Percentiles rank a stretch among this genome's conserved stretches.
These are phyloP conservation scores for Ailanthus altissimus DNA, from an alignment of 345 rosid genomes.

Conservation along the genomic window DNA sequence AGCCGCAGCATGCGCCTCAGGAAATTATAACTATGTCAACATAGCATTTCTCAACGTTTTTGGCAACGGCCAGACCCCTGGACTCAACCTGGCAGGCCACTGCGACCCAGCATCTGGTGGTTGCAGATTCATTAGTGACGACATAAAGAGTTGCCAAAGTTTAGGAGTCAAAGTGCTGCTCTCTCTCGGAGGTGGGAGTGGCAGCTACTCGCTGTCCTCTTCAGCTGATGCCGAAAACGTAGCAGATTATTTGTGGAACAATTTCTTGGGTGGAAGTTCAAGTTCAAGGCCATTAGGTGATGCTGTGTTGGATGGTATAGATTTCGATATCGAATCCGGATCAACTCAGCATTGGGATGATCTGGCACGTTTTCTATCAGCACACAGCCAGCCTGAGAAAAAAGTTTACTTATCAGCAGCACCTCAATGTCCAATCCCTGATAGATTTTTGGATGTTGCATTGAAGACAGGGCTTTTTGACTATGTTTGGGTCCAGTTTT, in stretches of 20 bases:
- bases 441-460: too few relatives aligned
- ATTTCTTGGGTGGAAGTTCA: slow-evolving; percentile 47
- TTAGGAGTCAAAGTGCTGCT: slow-evolving; percentile 59
- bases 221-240: slow-evolving; percentile 45
- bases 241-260: slow-evolving; percentile 48
- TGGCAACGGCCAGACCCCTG: slow-evolving; percentile 51
- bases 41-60: slow-evolving; percentile 56
- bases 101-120: slow-evolving; percentile 45
- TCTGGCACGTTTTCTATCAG: slow-evolving; percentile 43
- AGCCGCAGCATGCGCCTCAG: slow-evolving; percentile 45
- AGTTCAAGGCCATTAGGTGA: slow-evolving; percentile 52
- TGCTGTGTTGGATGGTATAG: slow-evolving; percentile 57
- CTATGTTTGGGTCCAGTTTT: too few relatives aligned
- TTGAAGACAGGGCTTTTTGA: too few relatives aligned
- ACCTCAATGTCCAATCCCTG: too few relatives aligned
- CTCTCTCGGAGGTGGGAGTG: slow-evolving; percentile 56
- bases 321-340: slow-evolving; percentile 53
- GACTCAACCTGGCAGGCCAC: slow-evolving; percentile 60
- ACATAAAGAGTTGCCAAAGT: slow-evolving; percentile 43
- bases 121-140: slow-evolving; percentile 38
- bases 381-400: slow-evolving; percentile 27
- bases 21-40: slow-evolving; percentile 47
- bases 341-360: slow-evolving; percentile 43
- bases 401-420: too few relatives aligned
- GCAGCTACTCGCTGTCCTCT: slow-evolving; percentile 50